Evolutionary conservation across 2,329 filamentous ascomycete species (phyloP).

Genomic region (Diaporthe caulivora): DNA sequence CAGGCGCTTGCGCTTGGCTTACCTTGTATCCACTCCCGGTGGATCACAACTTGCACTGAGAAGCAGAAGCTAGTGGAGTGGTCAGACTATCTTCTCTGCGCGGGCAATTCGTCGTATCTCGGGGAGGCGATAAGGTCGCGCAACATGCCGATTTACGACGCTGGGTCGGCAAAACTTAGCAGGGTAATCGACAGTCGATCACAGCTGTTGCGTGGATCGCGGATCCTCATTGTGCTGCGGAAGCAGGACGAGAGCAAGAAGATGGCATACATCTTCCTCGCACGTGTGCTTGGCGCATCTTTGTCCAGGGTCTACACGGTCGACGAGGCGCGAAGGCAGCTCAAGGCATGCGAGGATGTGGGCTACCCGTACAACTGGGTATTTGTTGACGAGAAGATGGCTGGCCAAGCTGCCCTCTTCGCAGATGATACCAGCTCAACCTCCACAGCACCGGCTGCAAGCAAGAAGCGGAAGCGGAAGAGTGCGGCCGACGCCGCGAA

Average conservation of each 20-base stretch:
- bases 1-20: constrained; percentile 92
- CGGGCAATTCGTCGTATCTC: constrained; percentile 83
- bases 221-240: constrained; percentile 78
- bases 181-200: constrained; percentile 71
- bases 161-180: constrained; percentile 65
- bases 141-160: constrained; percentile 71
- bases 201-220: constrained; percentile 72
- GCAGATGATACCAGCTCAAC: constrained; percentile 23
- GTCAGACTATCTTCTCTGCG: constrained; percentile 85
- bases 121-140: constrained; percentile 83
- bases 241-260: constrained; percentile 75
- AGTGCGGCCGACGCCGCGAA: constrained; percentile 48
- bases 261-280: constrained; percentile 83
- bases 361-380: constrained; percentile 78
- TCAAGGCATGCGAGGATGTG: constrained; percentile 64
- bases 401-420: constrained; percentile 50
- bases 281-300: constrained; percentile 80
- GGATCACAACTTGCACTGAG: constrained; percentile 80
- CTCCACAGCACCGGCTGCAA: neutral
- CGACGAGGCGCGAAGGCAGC: constrained; percentile 71
- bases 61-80: constrained; percentile 76
- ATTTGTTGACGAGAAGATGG: constrained; percentile 75
- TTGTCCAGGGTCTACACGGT: constrained; percentile 76
- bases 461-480: constrained; percentile 59
- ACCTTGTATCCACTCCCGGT: constrained; percentile 85